These are phyloP conservation scores for Apophysomyces ossiformis DNA, from an alignment of 371 early-diverging fungal species.

Conservation along the genomic window DNA sequence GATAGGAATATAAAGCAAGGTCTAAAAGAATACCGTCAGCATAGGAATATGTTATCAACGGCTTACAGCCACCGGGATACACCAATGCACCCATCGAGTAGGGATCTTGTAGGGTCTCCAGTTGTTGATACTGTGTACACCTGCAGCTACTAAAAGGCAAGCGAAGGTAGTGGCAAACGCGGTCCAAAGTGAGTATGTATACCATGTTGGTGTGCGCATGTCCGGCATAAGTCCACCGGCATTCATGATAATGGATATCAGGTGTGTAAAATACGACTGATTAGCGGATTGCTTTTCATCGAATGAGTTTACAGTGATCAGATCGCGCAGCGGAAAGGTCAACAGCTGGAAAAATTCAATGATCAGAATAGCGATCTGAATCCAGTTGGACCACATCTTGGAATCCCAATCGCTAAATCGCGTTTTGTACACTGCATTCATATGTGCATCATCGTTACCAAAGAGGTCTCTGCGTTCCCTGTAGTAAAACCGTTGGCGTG, in stretches of 20 bases:
- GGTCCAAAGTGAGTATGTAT: conserved; percentile 55
- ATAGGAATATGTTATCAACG: background rate
- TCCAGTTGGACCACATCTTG: conserved; percentile 57
- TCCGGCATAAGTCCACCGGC: conserved; percentile 55
- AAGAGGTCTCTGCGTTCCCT: conserved; percentile 46
- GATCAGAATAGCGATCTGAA: conserved; percentile 59
- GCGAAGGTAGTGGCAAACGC: conserved; percentile 35
- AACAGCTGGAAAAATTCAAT: conserved; percentile 66
- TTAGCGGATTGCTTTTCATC: conserved; percentile 14
- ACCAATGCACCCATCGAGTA: conserved; percentile 63
- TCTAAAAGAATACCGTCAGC: conserved; percentile 24
- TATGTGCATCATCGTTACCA: conserved; percentile 47
- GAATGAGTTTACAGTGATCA: conserved; percentile 47
- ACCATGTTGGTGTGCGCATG: conserved; percentile 57
- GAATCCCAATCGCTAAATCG: conserved; percentile 45
- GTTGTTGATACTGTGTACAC: conserved; percentile 42
- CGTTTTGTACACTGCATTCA: conserved; percentile 48
- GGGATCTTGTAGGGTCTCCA: conserved; percentile 49
- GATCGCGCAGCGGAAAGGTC: conserved; percentile 59
- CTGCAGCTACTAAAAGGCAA: conserved; percentile 34
- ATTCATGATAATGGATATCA: conserved; percentile 41
- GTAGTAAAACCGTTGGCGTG: conserved; percentile 58
- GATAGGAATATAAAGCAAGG: conserved; percentile 51
- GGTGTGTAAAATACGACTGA: conserved; percentile 23
- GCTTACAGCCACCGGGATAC: conserved; percentile 62